Base-by-base conservation (phyloP, 805 yeast genomes). In the Yarrowia sp. region DNA sequence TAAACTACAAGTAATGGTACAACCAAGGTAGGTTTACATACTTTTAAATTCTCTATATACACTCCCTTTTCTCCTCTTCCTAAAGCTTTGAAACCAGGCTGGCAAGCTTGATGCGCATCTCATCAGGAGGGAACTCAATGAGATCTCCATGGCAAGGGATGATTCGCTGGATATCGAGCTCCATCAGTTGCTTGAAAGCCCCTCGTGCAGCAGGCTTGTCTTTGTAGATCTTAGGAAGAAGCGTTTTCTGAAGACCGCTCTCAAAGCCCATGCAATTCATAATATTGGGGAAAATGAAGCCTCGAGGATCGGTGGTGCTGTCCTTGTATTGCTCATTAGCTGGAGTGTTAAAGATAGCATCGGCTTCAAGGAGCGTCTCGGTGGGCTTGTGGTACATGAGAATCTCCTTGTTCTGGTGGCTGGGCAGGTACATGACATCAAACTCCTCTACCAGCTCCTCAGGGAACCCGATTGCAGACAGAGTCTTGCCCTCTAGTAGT, bases 401-500 rank as follows among this genome's bases (percentile, higher is more conserved):
- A 63, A 87, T 74, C 72, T 87, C 92, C 71, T 81, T 79, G 72
- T 86, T 87, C 21, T 69, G 72, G 70, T 84, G 88, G 8, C 75
- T 72, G 14, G 88, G 88, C 64, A 86, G 71, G 70, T 78, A 86
- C 8, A 84, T 80, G 67, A 86, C 83, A 69, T 84, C 82, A 65
- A 85, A 80, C 66, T 79, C 79, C 33, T 76, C 70, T 21, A 74
- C 69, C 21, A 83, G 75, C 3, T 77, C 73, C 66, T 63, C 74
- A 68, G 73, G 83, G 75, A 3, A 44, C 17, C 28, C 66, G 10
- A 49, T 19, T 26, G 40, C 54, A 14, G 38, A 24, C 19, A 48
- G 38, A 19, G 38, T 2, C 19, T 48, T 48, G 28, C 54, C 54
- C 38, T 32, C 38, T 2, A 48, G 54, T 46, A 35, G 49, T 51